Conservation (phyloP, 164 flowering plant species). For the Warburgia ugandensis region DNA sequence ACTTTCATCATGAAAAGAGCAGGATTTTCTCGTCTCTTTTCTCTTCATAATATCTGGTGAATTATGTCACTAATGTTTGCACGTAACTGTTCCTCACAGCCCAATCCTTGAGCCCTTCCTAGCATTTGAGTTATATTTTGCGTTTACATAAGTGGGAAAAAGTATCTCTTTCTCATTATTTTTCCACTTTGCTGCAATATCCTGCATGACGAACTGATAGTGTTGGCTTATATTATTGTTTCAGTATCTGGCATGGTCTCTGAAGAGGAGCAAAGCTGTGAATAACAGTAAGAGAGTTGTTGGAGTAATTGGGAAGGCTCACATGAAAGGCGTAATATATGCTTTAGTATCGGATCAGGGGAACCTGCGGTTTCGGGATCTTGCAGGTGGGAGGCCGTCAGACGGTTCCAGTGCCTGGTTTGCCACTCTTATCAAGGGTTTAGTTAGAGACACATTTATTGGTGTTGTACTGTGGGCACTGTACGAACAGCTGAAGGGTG, state of each 20-base stretch:
- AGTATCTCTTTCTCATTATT: too few relatives aligned
- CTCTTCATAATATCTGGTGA: too few relatives aligned
- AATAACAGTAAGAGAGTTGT: constrained; percentile 66
- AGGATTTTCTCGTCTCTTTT: too few relatives aligned
- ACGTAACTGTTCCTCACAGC: too few relatives aligned
- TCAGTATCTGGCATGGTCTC: constrained; percentile 90
- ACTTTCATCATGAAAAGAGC: too few relatives aligned
- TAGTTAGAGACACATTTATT: constrained; percentile 68
- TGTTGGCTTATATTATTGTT: constrained; percentile 4
- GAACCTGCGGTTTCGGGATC: constrained; percentile 70
- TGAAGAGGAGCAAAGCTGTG: constrained; percentile 93
- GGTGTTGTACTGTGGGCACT: constrained; percentile 53
- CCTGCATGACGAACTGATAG: background rate
- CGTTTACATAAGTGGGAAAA: too few relatives aligned
- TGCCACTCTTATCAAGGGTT: constrained; percentile 30
- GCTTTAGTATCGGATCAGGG: constrained; percentile 79
- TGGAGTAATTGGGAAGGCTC: constrained; percentile 89
- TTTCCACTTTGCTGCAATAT: too few relatives aligned
- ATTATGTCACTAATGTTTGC: too few relatives aligned
- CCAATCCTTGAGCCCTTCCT: too few relatives aligned
- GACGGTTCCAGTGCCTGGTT: constrained; percentile 35
- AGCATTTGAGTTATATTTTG: too few relatives aligned
- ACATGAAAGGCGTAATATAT: constrained; percentile 88
- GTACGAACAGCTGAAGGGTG: constrained; percentile 43
- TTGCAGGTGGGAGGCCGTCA: constrained; percentile 38